Conservation (phyloP, 2,329 filamentous ascomycete genomes). For the Fusarium kyushuense region DNA sequence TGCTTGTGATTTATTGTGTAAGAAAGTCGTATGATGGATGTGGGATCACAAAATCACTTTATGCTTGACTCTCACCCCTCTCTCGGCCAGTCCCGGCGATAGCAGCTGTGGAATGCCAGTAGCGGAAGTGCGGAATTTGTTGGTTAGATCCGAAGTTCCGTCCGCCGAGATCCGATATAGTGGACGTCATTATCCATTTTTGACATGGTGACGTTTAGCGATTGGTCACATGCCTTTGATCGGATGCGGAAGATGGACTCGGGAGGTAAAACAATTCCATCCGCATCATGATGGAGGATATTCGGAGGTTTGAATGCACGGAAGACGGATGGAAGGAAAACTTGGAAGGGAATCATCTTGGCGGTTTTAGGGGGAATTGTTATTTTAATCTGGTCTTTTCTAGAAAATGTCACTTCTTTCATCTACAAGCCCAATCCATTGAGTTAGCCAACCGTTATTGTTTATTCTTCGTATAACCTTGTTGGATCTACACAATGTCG, state of each 20-base stretch:
- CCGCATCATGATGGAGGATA: conserved; percentile 2
- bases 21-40: conserved; percentile 43
- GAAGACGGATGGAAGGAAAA: conserved; percentile 23
- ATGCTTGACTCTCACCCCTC: conserved; percentile 25
- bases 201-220: not conserved
- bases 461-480: not conserved
- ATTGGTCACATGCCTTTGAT: conserved; percentile 32
- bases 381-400: conserved; percentile 26
- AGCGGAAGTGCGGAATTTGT: conserved; percentile 26
- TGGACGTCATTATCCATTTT: conserved; percentile 40
- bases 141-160: conserved; percentile 50
- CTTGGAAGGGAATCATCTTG: conserved; percentile 4
- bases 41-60: conserved; percentile 48
- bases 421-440: not conserved
- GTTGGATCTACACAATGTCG: conserved; percentile 54
- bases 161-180: conserved; percentile 34
- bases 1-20: not conserved
- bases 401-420: not conserved
- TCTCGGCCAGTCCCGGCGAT: conserved; percentile 14
- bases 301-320: conserved; percentile 16
- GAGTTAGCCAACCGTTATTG: not conserved
- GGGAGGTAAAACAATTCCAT: not conserved
- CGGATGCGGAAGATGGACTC: conserved; percentile 15
- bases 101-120: not conserved
- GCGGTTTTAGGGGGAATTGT: not conserved